Evolutionary conservation across 495 filamentous ascomycete species (phyloP).

Genomic region (Aspergillus funiculosus): DNA sequence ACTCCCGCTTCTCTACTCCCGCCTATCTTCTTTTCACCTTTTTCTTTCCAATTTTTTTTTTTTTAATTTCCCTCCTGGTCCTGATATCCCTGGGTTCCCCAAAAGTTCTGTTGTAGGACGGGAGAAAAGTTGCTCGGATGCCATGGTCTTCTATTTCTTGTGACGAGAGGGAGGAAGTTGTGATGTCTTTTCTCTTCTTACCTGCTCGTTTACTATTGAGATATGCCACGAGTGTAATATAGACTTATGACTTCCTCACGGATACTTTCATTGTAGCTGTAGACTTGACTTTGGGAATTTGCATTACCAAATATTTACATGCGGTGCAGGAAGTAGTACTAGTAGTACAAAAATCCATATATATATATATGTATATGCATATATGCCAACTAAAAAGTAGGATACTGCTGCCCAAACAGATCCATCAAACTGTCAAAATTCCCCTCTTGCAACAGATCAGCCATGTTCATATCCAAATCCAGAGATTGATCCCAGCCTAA

Average conservation of each 20-base stretch:
- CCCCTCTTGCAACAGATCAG: conserved; percentile 33
- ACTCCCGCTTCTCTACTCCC: conserved; percentile 13
- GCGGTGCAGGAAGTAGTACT: not conserved
- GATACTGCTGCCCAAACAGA: conserved; percentile 36
- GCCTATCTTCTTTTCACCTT: conserved; percentile 13
- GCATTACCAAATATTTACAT: too few relatives aligned
- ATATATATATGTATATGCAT: not conserved
- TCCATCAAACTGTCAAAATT: conserved; percentile 37
- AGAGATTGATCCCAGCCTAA: conserved; percentile 13
- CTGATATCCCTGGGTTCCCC: conserved; percentile 48
- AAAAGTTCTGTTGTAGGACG: conserved; percentile 39
- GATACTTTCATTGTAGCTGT: conserved; percentile 10
- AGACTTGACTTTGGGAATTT: too few relatives aligned
- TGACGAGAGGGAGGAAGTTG: conserved; percentile 28
- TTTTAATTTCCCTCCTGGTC: conserved; percentile 32
- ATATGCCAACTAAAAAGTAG: conserved; percentile 23
- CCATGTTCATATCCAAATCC: conserved; percentile 37
- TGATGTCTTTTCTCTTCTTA: conserved; percentile 32
- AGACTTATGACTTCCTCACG: conserved; percentile 37
- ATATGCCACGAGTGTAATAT: conserved; percentile 35
- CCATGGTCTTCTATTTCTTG: conserved; percentile 21
- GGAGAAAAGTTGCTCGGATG: conserved; percentile 27
- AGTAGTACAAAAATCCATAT: not conserved
- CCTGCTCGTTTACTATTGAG: conserved; percentile 19
- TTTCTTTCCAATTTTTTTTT: conserved; percentile 13